Conservation (phyloP, 495 filamentous ascomycete genomes). For the Aspergillus affinis region DNA sequence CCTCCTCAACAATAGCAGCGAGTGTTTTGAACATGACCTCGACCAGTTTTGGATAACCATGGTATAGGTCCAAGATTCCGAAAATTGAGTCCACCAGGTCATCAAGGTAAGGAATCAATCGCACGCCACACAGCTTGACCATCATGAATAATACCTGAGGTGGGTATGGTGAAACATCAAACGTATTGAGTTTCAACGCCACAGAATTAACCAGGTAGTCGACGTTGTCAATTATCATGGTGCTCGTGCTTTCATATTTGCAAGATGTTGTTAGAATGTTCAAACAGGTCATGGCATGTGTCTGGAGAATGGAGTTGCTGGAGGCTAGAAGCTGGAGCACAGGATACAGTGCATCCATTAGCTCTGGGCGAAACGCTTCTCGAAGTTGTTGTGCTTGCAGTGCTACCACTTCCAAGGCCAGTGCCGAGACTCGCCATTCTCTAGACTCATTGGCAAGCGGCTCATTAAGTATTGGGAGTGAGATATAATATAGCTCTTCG, state of each 20-base stretch:
- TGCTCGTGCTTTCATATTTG: conserved; percentile 69
- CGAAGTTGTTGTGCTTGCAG: conserved; percentile 67
- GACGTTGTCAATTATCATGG: conserved; percentile 85
- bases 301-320: conserved; percentile 61
- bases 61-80: conserved; percentile 84
- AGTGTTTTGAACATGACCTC: conserved; percentile 83
- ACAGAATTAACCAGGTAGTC: conserved; percentile 97
- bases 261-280: conserved; percentile 75
- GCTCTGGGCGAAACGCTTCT: conserved; percentile 72
- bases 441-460: conserved; percentile 47
- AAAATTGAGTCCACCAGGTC: conserved; percentile 89
- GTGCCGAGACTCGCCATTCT: conserved; percentile 70
- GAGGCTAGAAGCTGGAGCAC: conserved; percentile 84
- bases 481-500: conserved; percentile 78
- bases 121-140: conserved; percentile 79
- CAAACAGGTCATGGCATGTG: conserved; percentile 80
- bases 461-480: conserved; percentile 61
- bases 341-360: conserved; percentile 91
- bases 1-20: conserved; percentile 77
- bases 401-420: conserved; percentile 73
- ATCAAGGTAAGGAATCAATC: conserved; percentile 83
- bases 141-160: conserved; percentile 94
- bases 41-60: conserved; percentile 86
- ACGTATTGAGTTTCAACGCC: conserved; percentile 81
- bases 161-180: conserved; percentile 87